These are phyloP conservation scores for Tinospora cordifolia DNA, from an alignment of 164 flowering plant species.

Conservation along the genomic window DNA sequence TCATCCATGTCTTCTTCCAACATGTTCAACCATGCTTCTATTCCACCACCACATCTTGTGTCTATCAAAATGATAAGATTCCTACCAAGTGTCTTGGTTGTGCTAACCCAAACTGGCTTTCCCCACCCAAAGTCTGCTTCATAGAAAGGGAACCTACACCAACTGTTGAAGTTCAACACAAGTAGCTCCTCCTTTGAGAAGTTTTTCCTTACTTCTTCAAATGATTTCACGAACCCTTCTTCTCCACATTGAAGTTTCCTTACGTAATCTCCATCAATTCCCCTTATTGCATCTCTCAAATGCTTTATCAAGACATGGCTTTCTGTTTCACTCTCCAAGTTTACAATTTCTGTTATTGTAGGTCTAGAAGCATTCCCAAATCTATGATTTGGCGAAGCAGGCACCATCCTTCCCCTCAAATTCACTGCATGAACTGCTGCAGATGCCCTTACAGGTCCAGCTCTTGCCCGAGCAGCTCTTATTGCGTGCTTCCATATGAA, in stretches of 20 bases:
- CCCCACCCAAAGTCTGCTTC: slow-evolving; percentile 12
- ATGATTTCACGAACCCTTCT: background rate
- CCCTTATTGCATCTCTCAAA: slow-evolving; percentile 3
- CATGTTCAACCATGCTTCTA: slow-evolving; percentile 9
- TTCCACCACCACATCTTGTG: slow-evolving; percentile 3
- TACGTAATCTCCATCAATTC: background rate
- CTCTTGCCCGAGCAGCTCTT: background rate
- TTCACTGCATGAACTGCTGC: background rate
- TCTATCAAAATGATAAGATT: background rate
- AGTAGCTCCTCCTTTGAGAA: slow-evolving; percentile 1
- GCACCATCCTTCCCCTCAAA: slow-evolving; percentile 9
- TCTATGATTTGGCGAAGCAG: background rate
- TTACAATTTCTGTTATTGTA: background rate
- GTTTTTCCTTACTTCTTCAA: background rate
- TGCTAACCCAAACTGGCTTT: slow-evolving; percentile 3
- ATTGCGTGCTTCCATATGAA: slow-evolving; percentile 9
- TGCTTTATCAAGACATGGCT: background rate
- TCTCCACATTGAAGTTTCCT: background rate
- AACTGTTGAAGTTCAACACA: background rate
- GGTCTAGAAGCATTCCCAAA: slow-evolving; percentile 4
- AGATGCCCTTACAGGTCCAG: background rate
- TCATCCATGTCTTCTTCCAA: slow-evolving; percentile 1
- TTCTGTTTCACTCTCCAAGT: background rate
- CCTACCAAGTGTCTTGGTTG: background rate
- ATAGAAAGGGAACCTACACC: slow-evolving; percentile 13